Base-by-base conservation (phyloP, 2,329 filamentous ascomycete genomes). In the Sphaerostilbella broomeana region DNA sequence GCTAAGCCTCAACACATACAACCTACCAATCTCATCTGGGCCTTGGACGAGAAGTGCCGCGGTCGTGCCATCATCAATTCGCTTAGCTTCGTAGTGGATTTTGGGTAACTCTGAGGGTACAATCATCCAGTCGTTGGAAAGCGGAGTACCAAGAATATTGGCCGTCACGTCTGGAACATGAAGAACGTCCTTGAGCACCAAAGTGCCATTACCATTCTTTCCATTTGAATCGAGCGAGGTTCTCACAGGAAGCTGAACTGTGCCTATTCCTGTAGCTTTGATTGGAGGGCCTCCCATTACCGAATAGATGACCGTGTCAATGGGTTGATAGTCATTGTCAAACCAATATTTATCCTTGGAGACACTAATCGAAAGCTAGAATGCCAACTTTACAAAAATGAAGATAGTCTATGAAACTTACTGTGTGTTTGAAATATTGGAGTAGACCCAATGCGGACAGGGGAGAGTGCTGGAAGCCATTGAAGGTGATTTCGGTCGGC, bases 341-440 rank as follows among this genome's bases (percentile, higher is more conserved):
- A 49, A 49, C 45, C 45, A 49, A 20, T 6, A 35, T 8, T 27
- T 6, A 30, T 47, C 40, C 6, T 46, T 49, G 21, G 45, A 40
- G 5, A 38, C 28, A 30, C 45, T 49, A 16, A 11, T n/a, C n/a
- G 16, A 20, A 13, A 36, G 11, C 30, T 8, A 30, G 13, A 8
- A 24, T 31, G 5, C 22, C 7, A 25, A 25, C 22, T 12, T 12
- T 7, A 12, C 22, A 25, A 8, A 25, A 25, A 25, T 25, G 22
- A n/a, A n/a, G n/a, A n/a, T n/a, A n/a, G n/a, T n/a, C n/a, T n/a
- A n/a, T n/a, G n/a, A n/a, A n/a, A 10, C 16, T 20, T 13, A 38
- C 36, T 38, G 21, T 12, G 32, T 26, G 21, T 38, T 38, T 10
- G 36, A 38, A n/a, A n/a, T n/a, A n/a, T n/a, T n/a, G n/a, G n/a